Base-by-base conservation (phyloP, 192 early-diverging fungal genomes). In the Cladochytrium replicatum region DNA sequence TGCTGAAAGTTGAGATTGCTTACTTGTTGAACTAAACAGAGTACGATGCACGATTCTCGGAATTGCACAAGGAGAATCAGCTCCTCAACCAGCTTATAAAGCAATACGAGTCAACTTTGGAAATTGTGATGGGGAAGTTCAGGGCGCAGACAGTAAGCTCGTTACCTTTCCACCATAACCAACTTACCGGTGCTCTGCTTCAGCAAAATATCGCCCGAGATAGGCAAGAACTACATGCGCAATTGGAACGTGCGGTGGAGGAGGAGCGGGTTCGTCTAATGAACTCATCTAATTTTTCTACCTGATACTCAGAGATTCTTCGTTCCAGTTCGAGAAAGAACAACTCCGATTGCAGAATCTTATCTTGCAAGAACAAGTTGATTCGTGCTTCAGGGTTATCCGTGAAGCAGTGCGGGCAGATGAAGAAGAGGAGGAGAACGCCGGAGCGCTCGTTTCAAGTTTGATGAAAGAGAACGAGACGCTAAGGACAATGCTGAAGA, bases 81-180 rank as follows among this genome's bases (percentile, higher is more conserved):
- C 32, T 67, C 8, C 52, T 75, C 15, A 60, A 59, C 32, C 64
- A 74, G 32, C 34, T 60, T 4, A 61, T 73, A 11, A 75, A 74
- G 46, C 65, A 75, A 43, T 75, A 74, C 52, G 73, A 75, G 53
- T 46, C 67, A n/a, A 71, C 73, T 2, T 50, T 75, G 6, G 70
- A 75, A 41, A 54, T 74, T 5, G 50, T 75, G 21, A 75, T 75
- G 71, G 31, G 48, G 21, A 75, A 75, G 50, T 75, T 70, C 40
- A 37, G 71, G 26, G 39, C 47, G n/a, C 69, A 75, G 39, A 57
- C 67, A 55, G 73, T 75, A 31, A 29, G 52, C 17, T 38, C 19
- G 26, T 42, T 9, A 46, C 21, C 9, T 58, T 11, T 22, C 34
- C 21, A 27, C 19, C 19, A 11, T 22, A 15, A 54, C 9, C 15